Evolutionary conservation across 176 grass and related monocot species (phyloP).

Genomic region (Metroxylon sagu): DNA sequence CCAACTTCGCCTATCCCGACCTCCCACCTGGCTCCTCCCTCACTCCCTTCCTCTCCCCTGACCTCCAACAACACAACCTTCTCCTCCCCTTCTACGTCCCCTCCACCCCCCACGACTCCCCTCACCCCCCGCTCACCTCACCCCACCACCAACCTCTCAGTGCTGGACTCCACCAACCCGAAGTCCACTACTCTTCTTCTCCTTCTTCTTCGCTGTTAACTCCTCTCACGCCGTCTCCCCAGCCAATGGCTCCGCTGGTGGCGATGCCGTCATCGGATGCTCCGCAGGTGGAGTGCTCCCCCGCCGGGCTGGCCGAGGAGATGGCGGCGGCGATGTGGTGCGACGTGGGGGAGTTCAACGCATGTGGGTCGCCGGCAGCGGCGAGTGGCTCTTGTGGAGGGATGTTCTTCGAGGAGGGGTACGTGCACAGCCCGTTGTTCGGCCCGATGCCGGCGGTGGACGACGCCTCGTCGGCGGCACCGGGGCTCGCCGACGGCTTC

Average conservation of each 20-base stretch:
- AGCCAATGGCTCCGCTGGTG: no score
- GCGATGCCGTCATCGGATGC: no score
- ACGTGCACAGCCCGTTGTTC: conserved; percentile 97
- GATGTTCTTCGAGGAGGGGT: conserved; percentile 93
- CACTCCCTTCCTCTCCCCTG: conserved; percentile 93
- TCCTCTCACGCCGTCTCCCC: no score
- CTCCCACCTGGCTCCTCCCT: conserved; percentile 81
- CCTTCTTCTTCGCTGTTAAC: no score
- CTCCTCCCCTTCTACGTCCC: conserved; percentile 41
- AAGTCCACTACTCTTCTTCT: no score
- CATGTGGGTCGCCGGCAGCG: conserved; percentile 22
- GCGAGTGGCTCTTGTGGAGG: conserved; percentile 24
- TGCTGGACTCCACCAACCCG: no score
- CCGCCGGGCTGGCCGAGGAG: conserved; percentile 3
- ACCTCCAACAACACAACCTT: conserved; percentile 44
- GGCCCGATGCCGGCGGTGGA: conserved; percentile 83
- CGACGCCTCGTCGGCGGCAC: conserved; percentile 24
- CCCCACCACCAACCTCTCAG: background rate
- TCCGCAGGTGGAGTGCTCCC: background rate
- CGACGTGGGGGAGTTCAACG: conserved; percentile 41
- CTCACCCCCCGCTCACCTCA: no score
- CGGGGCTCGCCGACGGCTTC: conserved; percentile 50
- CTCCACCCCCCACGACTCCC: background rate
- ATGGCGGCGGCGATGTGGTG: conserved; percentile 36
- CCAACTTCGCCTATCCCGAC: conserved; percentile 97